Percentiles rank a stretch among this genome's conserved stretches.
Conservation (phyloP, 495 filamentous ascomycete species). For the Physcia stellaris region DNA sequence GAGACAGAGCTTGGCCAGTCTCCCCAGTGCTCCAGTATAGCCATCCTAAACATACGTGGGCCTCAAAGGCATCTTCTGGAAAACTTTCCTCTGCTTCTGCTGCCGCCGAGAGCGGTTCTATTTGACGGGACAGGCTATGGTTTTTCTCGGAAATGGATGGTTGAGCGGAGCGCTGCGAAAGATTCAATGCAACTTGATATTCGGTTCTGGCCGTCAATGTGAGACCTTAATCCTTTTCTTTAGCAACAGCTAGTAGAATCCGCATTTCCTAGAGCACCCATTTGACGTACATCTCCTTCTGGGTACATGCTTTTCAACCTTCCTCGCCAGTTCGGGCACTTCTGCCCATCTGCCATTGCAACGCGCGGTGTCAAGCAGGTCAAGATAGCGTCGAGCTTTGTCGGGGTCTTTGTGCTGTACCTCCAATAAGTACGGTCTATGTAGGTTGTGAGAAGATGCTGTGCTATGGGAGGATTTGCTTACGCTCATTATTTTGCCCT, state of each 20-base stretch:
- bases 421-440: slow-evolving; percentile 9
- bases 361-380: slow-evolving; percentile 69
- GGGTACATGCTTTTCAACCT: slow-evolving; percentile 86
- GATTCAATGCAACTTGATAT: slow-evolving; percentile 42
- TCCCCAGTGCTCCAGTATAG: slow-evolving; percentile 65
- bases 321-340: slow-evolving; percentile 78
- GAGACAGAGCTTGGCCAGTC: slow-evolving; percentile 41
- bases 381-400: slow-evolving; percentile 71
- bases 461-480: too few relatives aligned
- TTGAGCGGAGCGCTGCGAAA: slow-evolving; percentile 28
- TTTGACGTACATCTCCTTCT: slow-evolving; percentile 65
- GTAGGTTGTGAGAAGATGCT: too few relatives aligned
- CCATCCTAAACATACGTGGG: slow-evolving; percentile 69
- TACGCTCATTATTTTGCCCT: too few relatives aligned
- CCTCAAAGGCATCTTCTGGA: slow-evolving; percentile 67
- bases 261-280: neutral
- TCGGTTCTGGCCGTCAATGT: slow-evolving; percentile 64
- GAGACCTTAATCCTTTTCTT: slow-evolving; percentile 57
- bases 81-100: too few relatives aligned
- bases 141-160: too few relatives aligned
- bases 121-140: too few relatives aligned
- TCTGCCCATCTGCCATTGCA: slow-evolving; percentile 81
- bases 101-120: too few relatives aligned
- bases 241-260: neutral
- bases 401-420: slow-evolving; percentile 32